Conservation (phyloP, 441 rosid genomes). For the Kokia cookei region DNA sequence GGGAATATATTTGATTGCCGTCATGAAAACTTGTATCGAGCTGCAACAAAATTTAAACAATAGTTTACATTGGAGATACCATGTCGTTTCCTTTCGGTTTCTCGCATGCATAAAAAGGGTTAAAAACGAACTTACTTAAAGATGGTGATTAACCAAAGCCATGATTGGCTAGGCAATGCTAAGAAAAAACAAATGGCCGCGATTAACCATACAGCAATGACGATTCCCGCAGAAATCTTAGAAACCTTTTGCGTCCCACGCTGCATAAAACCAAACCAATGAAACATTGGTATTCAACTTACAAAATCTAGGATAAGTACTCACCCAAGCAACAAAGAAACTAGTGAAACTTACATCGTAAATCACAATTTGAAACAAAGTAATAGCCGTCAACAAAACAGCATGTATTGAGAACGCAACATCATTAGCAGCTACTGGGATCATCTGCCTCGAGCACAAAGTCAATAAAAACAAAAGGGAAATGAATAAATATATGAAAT, state of each 20-base stretch:
- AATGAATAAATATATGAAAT: background rate
- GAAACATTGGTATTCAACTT: background rate
- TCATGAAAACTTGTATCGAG: constrained; percentile 86
- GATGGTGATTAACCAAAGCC: constrained; percentile 81
- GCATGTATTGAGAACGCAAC: constrained; percentile 96
- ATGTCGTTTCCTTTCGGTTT: background rate
- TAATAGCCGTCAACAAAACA: constrained; percentile 58
- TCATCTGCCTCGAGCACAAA: constrained; percentile 54
- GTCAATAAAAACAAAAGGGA: constrained; percentile 1
- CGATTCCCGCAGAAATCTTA: constrained; percentile 49
- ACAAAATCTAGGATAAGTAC: background rate
- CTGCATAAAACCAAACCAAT: constrained; percentile 26
- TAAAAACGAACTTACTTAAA: constrained; percentile 59
- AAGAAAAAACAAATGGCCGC: constrained; percentile 74
- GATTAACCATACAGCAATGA: constrained; percentile 46
- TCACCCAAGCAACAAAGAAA: background rate
- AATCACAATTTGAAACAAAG: constrained; percentile 65
- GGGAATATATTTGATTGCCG: constrained; percentile 80
- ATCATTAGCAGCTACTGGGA: constrained; percentile 95
- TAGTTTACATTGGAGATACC: background rate
- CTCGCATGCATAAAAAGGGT: background rate
- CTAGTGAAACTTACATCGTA: constrained; percentile 55
- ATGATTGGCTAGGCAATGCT: constrained; percentile 69
- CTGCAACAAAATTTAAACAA: constrained; percentile 37
- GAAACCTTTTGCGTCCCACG: constrained; percentile 86